Percentiles rank a stretch among this genome's conserved stretches.
Conservation (phyloP, 306 rosid genomes). For the Crotalaria pallida region DNA sequence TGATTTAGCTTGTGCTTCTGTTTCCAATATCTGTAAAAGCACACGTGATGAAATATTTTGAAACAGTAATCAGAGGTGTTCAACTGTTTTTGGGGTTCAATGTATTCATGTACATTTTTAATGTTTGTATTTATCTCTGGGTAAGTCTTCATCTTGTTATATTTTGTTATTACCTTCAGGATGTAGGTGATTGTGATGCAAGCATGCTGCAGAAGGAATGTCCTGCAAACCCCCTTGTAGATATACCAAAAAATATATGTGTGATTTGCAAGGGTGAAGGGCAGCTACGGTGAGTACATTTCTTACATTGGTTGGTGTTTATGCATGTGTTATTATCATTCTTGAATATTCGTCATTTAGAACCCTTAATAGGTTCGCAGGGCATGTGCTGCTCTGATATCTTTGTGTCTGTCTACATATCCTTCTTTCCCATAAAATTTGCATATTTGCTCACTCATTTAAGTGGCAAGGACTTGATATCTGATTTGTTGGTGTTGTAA, state of each 20-base stretch:
- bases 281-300: slow-evolving; percentile 65
- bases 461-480: background rate
- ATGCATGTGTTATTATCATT: slow-evolving; percentile 9
- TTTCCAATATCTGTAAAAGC: background rate
- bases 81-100: too few relatives aligned
- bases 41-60: background rate
- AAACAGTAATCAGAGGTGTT: background rate
- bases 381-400: background rate
- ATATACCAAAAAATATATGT: slow-evolving; percentile 42
- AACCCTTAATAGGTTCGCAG: background rate
- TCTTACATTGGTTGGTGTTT: slow-evolving; percentile 24
- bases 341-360: background rate
- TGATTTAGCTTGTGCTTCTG: too few relatives aligned
- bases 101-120: background rate
- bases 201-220: slow-evolving; percentile 39
- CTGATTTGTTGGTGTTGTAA: background rate
- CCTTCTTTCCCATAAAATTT: background rate
- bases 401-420: background rate
- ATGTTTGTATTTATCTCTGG: background rate
- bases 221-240: slow-evolving; percentile 23
- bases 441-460: background rate
- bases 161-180: slow-evolving; percentile 42
- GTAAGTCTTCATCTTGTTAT: slow-evolving; percentile 16
- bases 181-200: slow-evolving; percentile 41
- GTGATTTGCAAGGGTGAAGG: slow-evolving; percentile 57